Evolutionary conservation across 2,329 filamentous ascomycete species (phyloP).

Genomic region (Penicillium oxalicum): DNA sequence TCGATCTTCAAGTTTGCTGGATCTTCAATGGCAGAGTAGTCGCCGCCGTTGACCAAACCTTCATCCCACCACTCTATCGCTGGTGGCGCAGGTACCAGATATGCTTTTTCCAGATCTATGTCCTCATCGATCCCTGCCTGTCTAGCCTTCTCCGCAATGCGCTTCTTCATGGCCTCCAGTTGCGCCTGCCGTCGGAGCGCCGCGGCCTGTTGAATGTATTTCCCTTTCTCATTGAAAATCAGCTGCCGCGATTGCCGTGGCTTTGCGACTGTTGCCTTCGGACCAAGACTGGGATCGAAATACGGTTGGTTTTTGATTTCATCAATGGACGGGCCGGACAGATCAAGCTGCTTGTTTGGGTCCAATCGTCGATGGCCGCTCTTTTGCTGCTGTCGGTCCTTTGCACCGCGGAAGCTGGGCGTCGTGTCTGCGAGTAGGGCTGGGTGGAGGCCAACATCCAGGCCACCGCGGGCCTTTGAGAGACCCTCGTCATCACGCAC

Average conservation of each 20-base stretch:
- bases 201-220: constrained; percentile 92
- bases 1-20: constrained; percentile 64
- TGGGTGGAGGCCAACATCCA: constrained; percentile 72
- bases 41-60: constrained; percentile 67
- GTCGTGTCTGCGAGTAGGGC: constrained; percentile 54
- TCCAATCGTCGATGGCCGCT: constrained; percentile 47
- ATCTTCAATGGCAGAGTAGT: constrained; percentile 66
- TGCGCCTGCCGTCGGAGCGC: constrained; percentile 80
- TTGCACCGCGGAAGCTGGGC: constrained; percentile 40
- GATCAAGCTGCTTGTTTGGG: constrained; percentile 45
- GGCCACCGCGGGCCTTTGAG: constrained; percentile 55
- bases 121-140: constrained; percentile 94
- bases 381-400: constrained; percentile 44
- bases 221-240: constrained; percentile 89
- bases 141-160: constrained; percentile 78
- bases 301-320: constrained; percentile 70
- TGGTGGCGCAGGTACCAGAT: constrained; percentile 75
- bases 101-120: constrained; percentile 80
- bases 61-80: constrained; percentile 98
- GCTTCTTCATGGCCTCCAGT: constrained; percentile 89
- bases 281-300: constrained; percentile 64
- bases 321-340: constrained; percentile 53
- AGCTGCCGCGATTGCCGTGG: constrained; percentile 68
- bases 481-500: constrained; percentile 45
- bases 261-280: constrained; percentile 54